Evolutionary conservation across 2,329 filamentous ascomycete species (phyloP).

Genomic region (Myriosclerotinia duriaeana): DNA sequence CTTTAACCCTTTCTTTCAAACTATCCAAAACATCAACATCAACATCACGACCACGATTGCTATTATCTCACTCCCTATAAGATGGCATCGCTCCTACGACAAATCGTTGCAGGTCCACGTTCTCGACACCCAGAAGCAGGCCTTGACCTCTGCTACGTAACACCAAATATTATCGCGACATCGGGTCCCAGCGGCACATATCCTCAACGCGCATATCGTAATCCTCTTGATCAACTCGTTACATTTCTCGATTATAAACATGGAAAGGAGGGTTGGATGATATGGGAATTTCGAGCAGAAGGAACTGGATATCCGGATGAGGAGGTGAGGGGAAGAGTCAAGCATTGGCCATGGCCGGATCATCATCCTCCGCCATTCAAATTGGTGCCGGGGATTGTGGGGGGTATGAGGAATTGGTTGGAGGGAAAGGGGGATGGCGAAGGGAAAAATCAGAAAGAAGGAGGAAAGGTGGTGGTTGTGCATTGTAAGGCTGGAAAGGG

Average conservation of each 20-base stretch:
- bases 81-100: slow-evolving; percentile 78
- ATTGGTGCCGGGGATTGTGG: slow-evolving; percentile 84
- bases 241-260: slow-evolving; percentile 86
- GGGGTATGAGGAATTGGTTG: slow-evolving; percentile 89
- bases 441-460: slow-evolving; percentile 35
- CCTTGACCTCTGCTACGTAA: slow-evolving; percentile 94
- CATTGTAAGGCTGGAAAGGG: slow-evolving; percentile 98
- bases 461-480: slow-evolving; percentile 73
- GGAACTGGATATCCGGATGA: slow-evolving; percentile 93
- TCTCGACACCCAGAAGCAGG: slow-evolving; percentile 81
- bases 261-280: slow-evolving; percentile 73
- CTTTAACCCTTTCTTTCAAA: not conserved
- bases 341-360: slow-evolving; percentile 94
- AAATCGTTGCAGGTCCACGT: slow-evolving; percentile 87
- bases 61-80: not conserved
- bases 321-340: slow-evolving; percentile 79
- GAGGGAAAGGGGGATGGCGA: slow-evolving; percentile 46
- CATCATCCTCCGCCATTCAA: slow-evolving; percentile 94
- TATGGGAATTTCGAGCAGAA: slow-evolving; percentile 97
- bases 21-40: too few species aligned
- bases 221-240: slow-evolving; percentile 83
- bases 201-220: slow-evolving; percentile 89
- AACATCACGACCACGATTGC: not conserved
- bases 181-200: slow-evolving; percentile 89
- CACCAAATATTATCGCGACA: slow-evolving; percentile 67